These are phyloP conservation scores for Umbilicus rupestris DNA, from an alignment of 164 flowering plant genomes.

Conservation along the genomic window DNA sequence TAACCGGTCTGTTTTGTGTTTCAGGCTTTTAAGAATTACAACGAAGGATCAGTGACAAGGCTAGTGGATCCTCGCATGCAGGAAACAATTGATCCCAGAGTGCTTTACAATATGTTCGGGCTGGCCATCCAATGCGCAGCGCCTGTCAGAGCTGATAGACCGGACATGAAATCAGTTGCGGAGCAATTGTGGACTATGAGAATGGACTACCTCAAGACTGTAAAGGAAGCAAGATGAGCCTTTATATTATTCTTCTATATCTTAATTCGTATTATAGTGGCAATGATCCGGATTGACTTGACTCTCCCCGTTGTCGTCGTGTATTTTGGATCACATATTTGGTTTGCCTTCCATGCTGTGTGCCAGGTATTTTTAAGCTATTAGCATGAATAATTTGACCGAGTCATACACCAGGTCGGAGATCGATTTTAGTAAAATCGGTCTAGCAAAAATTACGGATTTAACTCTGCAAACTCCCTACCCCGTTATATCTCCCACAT, in stretches of 20 bases:
- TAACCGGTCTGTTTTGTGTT: conserved; percentile 11
- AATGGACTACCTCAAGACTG: conserved; percentile 45
- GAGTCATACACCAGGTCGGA: too few species aligned
- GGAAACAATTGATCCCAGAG: conserved; percentile 37
- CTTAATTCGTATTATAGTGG: background rate
- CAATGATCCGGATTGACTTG: background rate
- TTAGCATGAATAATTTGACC: too few species aligned
- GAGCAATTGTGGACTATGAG: conserved; percentile 81
- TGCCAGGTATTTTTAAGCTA: too few species aligned
- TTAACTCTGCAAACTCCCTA: too few species aligned
- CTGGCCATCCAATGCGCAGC: conserved; percentile 4
- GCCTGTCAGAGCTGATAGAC: conserved; percentile 38
- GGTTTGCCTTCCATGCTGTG: background rate
- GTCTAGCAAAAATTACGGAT: too few species aligned
- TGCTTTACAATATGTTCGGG: conserved; percentile 43
- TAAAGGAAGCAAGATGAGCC: background rate
- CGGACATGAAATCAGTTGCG: conserved; percentile 71
- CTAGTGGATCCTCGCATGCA: conserved; percentile 60
- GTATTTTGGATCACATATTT: background rate
- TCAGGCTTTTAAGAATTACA: conserved; percentile 64
- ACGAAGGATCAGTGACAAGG: conserved; percentile 30
- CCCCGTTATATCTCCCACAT: too few species aligned
- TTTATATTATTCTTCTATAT: background rate
- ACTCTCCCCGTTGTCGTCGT: background rate
- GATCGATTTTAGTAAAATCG: too few species aligned